A percentile compares a stretch with the other conserved stretches of the same genome.
Conservation (phyloP, 225 moss, liverwort and hornwort species). For the Sphagnum contortum region DNA sequence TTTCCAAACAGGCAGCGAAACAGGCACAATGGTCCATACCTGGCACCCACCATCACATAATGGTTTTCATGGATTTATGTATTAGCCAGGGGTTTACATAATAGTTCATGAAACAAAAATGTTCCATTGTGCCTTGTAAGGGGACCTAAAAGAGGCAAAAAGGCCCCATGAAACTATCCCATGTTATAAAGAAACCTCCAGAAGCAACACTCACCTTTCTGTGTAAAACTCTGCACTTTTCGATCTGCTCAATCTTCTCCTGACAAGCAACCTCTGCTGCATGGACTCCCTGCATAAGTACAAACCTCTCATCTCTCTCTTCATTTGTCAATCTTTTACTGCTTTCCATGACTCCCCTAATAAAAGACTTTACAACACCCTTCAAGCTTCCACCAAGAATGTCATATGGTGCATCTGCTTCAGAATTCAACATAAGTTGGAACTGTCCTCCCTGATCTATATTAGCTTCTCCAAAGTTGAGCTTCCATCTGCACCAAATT, state of each 20-base stretch:
- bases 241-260: slow-evolving; percentile 54
- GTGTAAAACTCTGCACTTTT: slow-evolving; percentile 20
- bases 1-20: too few species aligned
- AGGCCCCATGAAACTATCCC: too few species aligned
- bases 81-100: too few species aligned
- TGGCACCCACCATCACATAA: too few species aligned
- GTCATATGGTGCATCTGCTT: slow-evolving; percentile 49
- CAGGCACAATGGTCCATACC: too few species aligned
- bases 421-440: slow-evolving; percentile 56
- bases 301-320: slow-evolving; percentile 47
- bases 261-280: slow-evolving; percentile 43
- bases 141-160: too few species aligned
- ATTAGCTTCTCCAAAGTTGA: slow-evolving; percentile 47
- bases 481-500: slow-evolving; percentile 27
- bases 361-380: slow-evolving; percentile 52
- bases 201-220: slow-evolving; percentile 29
- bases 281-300: slow-evolving; percentile 39
- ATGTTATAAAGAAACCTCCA: neutral
- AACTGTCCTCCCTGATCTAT: slow-evolving; percentile 22
- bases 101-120: too few species aligned
- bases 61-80: too few species aligned
- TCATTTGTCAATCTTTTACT: slow-evolving; percentile 44
- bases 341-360: slow-evolving; percentile 59
- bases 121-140: too few species aligned
- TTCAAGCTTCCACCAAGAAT: slow-evolving; percentile 48